A percentile compares a stretch with the other conserved stretches of the same genome.
These are phyloP conservation scores for Herpetomonas muscarum DNA, from an alignment of 208 protist species.

Conservation along the genomic window DNA sequence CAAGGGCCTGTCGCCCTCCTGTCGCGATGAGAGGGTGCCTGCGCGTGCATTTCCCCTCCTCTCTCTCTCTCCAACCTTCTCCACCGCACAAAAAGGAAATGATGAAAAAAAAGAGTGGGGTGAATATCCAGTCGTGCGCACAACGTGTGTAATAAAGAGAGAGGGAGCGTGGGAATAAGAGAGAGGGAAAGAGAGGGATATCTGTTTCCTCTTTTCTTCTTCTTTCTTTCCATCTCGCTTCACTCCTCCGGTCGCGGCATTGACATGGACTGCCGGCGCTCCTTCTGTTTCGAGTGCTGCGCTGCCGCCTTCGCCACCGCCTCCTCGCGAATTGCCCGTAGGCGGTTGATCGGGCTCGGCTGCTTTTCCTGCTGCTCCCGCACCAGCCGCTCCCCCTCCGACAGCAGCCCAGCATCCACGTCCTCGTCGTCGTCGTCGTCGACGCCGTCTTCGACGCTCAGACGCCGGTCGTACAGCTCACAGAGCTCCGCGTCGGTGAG, in stretches of 20 bases:
- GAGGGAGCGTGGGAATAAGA: neutral
- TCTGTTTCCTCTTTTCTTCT: neutral
- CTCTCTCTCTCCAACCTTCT: no score
- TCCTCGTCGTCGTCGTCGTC: neutral
- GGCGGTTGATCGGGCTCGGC: slow-evolving; percentile 2
- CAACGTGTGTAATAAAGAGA: neutral
- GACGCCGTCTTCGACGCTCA: neutral
- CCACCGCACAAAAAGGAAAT: slow-evolving; percentile 1
- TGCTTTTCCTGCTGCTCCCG: neutral
- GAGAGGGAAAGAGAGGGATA: neutral
- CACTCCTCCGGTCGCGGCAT: neutral
- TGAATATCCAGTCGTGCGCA: neutral
- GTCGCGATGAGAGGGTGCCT: no score
- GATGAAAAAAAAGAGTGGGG: neutral
- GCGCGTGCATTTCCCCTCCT: no score
- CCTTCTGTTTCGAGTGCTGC: neutral
- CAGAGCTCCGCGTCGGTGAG: no score
- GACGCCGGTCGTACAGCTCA: no score
- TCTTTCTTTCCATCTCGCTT: neutral
- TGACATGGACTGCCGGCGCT: neutral
- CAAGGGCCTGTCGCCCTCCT: no score
- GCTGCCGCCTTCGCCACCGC: neutral
- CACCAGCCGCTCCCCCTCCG: neutral
- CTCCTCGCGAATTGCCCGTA: neutral
- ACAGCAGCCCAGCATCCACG: no score